These are phyloP conservation scores for Entonaema liquescens DNA, from an alignment of 495 filamentous ascomycete genomes.

Conservation along the genomic window DNA sequence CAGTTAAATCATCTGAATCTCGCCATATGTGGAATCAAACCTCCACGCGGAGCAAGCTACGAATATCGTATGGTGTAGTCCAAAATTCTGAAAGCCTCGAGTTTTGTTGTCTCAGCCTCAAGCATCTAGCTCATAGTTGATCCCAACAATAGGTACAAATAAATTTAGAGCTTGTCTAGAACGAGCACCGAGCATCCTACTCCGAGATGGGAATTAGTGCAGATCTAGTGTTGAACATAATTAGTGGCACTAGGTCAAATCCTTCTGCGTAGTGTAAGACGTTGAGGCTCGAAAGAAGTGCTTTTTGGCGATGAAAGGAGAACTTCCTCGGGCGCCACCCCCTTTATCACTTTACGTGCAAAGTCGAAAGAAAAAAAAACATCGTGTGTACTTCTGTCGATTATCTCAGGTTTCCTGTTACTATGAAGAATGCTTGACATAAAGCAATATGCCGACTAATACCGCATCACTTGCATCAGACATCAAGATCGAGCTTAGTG, in stretches of 20 bases:
- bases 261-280: not conserved
- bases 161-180: not conserved
- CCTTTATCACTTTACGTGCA: constrained; percentile 5
- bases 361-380: constrained; percentile 12
- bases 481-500: not conserved
- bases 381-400: constrained; percentile 3
- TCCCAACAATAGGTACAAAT: not conserved
- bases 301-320: constrained; percentile 22
- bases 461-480: constrained; percentile 24
- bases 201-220: constrained; percentile 1
- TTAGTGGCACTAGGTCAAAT: not conserved
- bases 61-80: constrained; percentile 8
- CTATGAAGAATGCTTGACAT: constrained; percentile 6
- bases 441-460: constrained; percentile 31
- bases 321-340: constrained; percentile 8
- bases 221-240: constrained; percentile 9
- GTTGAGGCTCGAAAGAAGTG: constrained; percentile 18
- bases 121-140: constrained; percentile 5
- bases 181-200: not conserved
- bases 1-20: constrained; percentile 15
- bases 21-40: constrained; percentile 4
- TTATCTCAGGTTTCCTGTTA: constrained; percentile 1
- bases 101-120: constrained; percentile 1
- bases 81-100: constrained; percentile 1
- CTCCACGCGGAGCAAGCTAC: constrained; percentile 11